Conservation (phyloP, 2,329 filamentous ascomycete species). For the Colletotrichum costaricense region DNA sequence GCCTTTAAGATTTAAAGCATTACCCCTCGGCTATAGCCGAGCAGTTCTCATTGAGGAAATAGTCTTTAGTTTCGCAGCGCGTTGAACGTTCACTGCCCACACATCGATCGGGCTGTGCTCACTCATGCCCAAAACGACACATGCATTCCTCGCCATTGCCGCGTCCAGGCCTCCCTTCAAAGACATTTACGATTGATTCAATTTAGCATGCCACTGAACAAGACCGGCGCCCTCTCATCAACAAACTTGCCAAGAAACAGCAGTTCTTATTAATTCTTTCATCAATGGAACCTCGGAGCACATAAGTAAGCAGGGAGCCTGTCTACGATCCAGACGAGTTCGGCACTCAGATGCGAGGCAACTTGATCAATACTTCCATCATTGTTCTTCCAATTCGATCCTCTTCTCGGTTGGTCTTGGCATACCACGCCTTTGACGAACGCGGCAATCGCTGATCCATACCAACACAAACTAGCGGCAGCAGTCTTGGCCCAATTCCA, state of each 20-base stretch:
- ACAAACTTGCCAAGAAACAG: neutral
- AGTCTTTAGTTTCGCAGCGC: neutral
- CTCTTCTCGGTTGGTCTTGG: neutral
- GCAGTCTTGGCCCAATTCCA: neutral
- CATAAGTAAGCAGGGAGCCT: neutral
- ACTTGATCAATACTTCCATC: neutral
- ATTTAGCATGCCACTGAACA: neutral
- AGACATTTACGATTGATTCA: neutral
- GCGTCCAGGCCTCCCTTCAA: neutral
- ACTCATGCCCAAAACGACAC: neutral
- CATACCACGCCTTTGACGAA: conserved; percentile 1
- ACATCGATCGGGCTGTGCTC: neutral
- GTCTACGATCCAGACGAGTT: neutral
- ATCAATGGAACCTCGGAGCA: neutral
- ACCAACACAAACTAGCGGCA: neutral
- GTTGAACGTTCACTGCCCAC: neutral
- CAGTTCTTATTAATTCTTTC: neutral
- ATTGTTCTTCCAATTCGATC: neutral
- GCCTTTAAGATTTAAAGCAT: conserved; percentile 13
- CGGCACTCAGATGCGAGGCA: neutral
- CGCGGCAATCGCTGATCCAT: conserved; percentile 3
- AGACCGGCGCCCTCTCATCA: neutral
- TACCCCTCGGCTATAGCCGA: conserved; percentile 15
- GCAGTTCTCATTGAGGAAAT: neutral
- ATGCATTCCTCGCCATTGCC: neutral